phyloP scores from a whole-genome alignment of 2,329 filamentous ascomycete genomes.

The Fusarium globosum region DNA sequence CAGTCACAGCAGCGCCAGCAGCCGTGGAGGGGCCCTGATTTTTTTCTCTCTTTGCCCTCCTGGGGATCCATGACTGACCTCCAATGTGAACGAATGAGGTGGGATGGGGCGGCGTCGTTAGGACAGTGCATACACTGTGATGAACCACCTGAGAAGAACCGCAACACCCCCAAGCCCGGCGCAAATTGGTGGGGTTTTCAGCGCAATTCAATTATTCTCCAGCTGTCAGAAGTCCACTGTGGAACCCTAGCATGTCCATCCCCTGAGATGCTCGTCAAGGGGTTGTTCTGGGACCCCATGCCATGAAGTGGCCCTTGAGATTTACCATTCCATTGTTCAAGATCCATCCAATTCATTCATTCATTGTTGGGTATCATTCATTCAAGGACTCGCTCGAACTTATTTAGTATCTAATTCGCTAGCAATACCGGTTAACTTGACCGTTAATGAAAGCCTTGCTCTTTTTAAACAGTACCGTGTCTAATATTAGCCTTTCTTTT shows the following conservation, averaged over 20 bases:
- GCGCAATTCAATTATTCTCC: conserved; percentile 28
- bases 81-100: conserved; percentile 6
- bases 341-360: neutral
- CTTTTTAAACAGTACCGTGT: conserved; percentile 8
- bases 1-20: neutral
- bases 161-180: conserved; percentile 11
- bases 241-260: conserved; percentile 29
- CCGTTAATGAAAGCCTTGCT: neutral
- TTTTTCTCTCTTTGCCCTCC: conserved; percentile 13
- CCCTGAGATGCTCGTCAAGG: conserved; percentile 26
- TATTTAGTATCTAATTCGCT: neutral
- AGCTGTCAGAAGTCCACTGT: conserved; percentile 32
- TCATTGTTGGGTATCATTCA: neutral
- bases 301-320: neutral
- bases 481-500: conserved; percentile 23
- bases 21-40: conserved; percentile 38
- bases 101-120: conserved; percentile 11
- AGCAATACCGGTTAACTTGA: conserved; percentile 7
- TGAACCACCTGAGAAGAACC: conserved; percentile 10
- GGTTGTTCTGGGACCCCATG: neutral
- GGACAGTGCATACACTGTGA: conserved; percentile 32
- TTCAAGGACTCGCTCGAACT: neutral
- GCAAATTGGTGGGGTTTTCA: conserved; percentile 33
- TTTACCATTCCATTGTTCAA: conserved; percentile 1
- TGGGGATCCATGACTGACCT: conserved; percentile 3